Conservation (phyloP, 2,329 filamentous ascomycete genomes). For the Eutypella sp. region DNA sequence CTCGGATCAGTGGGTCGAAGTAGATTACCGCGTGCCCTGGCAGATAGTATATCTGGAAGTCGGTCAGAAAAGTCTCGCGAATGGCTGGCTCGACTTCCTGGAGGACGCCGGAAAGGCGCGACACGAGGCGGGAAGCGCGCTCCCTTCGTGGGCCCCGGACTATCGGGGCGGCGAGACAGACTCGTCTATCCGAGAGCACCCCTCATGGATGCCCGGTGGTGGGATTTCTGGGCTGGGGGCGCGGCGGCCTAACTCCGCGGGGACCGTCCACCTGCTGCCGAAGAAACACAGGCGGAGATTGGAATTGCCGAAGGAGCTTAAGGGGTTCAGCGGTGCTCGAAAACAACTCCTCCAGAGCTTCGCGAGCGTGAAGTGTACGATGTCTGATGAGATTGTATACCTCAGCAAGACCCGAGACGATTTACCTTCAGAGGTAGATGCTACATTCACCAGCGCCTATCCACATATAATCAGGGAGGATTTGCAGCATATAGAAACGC, state of each 20-base stretch:
- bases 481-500: slow-evolving; percentile 3
- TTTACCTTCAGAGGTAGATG: not conserved
- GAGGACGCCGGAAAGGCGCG: slow-evolving; percentile 13
- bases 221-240: slow-evolving; percentile 5
- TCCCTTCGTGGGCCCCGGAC: slow-evolving; percentile 18
- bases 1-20: slow-evolving; percentile 13
- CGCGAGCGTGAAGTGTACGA: slow-evolving; percentile 13
- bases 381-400: slow-evolving; percentile 20
- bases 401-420: slow-evolving; percentile 9
- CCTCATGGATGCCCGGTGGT: slow-evolving; percentile 6
- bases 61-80: slow-evolving; percentile 11
- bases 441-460: slow-evolving; percentile 1
- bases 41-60: slow-evolving; percentile 16
- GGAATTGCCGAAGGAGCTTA: slow-evolving; percentile 8
- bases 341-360: slow-evolving; percentile 19
- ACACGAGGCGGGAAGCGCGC: slow-evolving; percentile 8
- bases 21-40: slow-evolving; percentile 19
- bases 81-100: slow-evolving; percentile 11
- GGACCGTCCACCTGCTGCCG: slow-evolving; percentile 2
- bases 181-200: slow-evolving; percentile 2
- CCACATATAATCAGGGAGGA: slow-evolving; percentile 3
- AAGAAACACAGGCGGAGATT: slow-evolving; percentile 3
- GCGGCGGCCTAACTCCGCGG: slow-evolving; percentile 3
- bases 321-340: slow-evolving; percentile 7
- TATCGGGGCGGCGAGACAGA: slow-evolving; percentile 2